These are phyloP conservation scores for Fusarium lateritium DNA, from an alignment of 2,329 filamentous ascomycete species.

Conservation along the genomic window DNA sequence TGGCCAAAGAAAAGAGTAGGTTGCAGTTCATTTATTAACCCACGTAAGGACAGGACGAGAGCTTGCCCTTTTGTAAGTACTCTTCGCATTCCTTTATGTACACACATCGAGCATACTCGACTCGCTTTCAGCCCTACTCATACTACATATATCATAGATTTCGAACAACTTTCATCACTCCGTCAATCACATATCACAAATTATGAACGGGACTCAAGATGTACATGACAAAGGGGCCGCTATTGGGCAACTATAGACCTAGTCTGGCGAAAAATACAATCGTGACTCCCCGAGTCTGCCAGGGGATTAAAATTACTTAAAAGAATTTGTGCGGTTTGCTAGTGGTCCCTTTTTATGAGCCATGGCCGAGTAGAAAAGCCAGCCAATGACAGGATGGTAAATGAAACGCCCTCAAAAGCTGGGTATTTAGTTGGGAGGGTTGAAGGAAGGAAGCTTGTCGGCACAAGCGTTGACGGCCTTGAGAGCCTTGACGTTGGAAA, in stretches of 20 bases:
- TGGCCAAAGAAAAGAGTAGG: too few relatives aligned
- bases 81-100: too few relatives aligned
- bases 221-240: slow-evolving; percentile 34
- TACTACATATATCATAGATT: too few relatives aligned
- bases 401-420: slow-evolving; percentile 17
- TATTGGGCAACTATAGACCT: slow-evolving; percentile 45
- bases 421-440: slow-evolving; percentile 34
- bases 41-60: too few relatives aligned
- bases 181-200: neutral
- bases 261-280: slow-evolving; percentile 44
- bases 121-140: too few relatives aligned
- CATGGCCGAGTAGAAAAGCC: slow-evolving; percentile 3
- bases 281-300: slow-evolving; percentile 41
- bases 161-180: too few relatives aligned
- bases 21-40: too few relatives aligned
- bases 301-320: slow-evolving; percentile 45
- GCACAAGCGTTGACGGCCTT: slow-evolving; percentile 42
- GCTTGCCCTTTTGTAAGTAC: too few relatives aligned
- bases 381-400: slow-evolving; percentile 13
- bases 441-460: slow-evolving; percentile 39
- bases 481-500: slow-evolving; percentile 35
- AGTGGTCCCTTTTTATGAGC: slow-evolving; percentile 37
- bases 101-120: too few relatives aligned
- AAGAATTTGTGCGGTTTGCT: slow-evolving; percentile 44
- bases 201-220: neutral